Base-by-base conservation (phyloP, 805 yeast genomes). In the Candida orba region DNA sequence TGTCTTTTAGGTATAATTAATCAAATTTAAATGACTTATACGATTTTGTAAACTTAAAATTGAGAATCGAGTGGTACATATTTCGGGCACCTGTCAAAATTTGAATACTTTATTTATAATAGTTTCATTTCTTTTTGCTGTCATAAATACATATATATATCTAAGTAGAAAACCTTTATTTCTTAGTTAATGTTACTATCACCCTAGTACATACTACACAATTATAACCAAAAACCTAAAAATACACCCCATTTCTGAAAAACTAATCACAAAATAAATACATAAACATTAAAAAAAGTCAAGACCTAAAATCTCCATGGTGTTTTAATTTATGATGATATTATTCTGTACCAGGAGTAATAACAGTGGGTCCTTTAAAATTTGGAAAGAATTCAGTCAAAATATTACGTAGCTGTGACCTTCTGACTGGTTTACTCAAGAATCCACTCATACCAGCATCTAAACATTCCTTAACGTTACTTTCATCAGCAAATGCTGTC, bases 371-470 rank as follows among this genome's bases (percentile, higher is more conserved):
- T 27, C 41, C 36, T 8, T 31, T 20, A 10, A 40, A 43, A 12
- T 25, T 37, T n/a, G 46, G 46, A 29, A 54, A 61, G 44, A 52
- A 67, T 44, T 68, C 63, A 14, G 50, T 51, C 9, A 72, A 65
- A 27, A 84, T 74, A 49, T 76, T 75, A 48, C 79, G 72, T 49
- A 89, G 65, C 47, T 83, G 77, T 12, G 77, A 69, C 58, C 95
- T 72, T 60, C 86, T 73, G 20, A 89, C 79, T 1, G 99, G 99
- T 54, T 91, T 91, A 2, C 95, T 75, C 50, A 91, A 69, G 62
- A 91, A 91, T 14, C 93, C 95, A 50, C 81, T 71, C 98, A 91
- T 93, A 4, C 98, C 98, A n/a, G 84, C 81, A 17, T 78, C 82
- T 45, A 85, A 60, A 62, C 98, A 90, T 47, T 79, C 95, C 52